Evolutionary conservation across 2,329 filamentous ascomycete species (phyloP).

Genomic region (Trichoderma pleuroti): DNA sequence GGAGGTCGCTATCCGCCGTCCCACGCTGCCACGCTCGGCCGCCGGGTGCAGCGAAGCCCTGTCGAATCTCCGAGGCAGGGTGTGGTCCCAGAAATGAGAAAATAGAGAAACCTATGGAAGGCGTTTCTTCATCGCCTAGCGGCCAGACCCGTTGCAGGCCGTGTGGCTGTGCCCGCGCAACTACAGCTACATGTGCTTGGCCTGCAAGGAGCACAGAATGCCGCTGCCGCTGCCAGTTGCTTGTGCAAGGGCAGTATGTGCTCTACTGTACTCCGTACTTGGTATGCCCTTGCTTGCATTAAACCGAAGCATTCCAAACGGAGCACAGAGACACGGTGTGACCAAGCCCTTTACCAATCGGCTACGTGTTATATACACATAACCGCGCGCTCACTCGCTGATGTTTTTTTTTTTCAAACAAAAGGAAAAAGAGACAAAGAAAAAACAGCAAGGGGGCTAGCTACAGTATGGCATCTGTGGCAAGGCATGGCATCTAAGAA

Average conservation of each 20-base stretch:
- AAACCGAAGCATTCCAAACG: background rate
- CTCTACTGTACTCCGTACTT: background rate
- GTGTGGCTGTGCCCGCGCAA: conserved; percentile 21
- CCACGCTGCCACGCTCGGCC: background rate
- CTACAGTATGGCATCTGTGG: background rate
- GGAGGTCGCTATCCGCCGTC: background rate
- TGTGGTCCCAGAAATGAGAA: background rate
- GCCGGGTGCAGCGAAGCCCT: background rate
- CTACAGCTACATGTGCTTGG: background rate
- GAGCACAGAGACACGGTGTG: background rate
- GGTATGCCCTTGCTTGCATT: background rate
- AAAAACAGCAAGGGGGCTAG: background rate
- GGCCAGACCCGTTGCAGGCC: conserved; percentile 21
- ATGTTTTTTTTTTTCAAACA: background rate
- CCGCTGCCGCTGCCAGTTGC: background rate
- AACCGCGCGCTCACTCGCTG: background rate
- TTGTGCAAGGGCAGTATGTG: background rate
- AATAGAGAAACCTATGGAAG: background rate
- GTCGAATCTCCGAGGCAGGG: background rate
- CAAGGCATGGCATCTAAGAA: background rate
- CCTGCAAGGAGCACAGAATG: conserved; percentile 5
- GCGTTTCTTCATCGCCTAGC: conserved; percentile 15
- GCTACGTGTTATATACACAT: background rate
- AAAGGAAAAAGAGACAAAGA: background rate
- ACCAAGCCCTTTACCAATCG: background rate